Conservation (phyloP, 148 eudicot genomes). For the Simmondsia chinensis region DNA sequence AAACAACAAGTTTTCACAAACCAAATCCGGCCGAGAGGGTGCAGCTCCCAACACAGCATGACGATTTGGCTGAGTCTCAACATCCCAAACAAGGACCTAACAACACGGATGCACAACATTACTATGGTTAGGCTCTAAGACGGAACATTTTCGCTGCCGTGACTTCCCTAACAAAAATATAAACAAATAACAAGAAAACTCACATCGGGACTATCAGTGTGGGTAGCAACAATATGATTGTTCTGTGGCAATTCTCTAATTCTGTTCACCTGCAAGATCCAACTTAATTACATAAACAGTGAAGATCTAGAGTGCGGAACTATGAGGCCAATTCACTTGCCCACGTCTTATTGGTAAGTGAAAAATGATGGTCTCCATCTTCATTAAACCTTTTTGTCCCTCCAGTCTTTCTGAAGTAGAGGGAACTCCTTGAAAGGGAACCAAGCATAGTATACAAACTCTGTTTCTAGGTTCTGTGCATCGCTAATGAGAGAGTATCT, state of each 20-base stretch:
- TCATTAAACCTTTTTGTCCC: no score
- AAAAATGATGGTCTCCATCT: background rate
- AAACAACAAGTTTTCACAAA: slow-evolving; percentile 9
- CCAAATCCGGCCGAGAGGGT: slow-evolving; percentile 89
- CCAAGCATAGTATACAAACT: no score
- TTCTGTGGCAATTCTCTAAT: slow-evolving; percentile 93
- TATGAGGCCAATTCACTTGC: no score
- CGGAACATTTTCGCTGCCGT: no score
- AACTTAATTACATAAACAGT: background rate
- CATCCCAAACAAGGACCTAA: slow-evolving; percentile 91
- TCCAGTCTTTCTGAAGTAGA: no score
- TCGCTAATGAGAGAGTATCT: no score
- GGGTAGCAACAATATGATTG: slow-evolving; percentile 86
- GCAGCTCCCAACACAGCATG: slow-evolving; percentile 77
- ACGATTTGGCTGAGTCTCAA: slow-evolving; percentile 84
- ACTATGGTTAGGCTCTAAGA: no score
- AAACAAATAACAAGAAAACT: slow-evolving; percentile 8
- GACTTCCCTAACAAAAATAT: no score
- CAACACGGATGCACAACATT: background rate
- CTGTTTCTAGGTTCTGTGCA: no score
- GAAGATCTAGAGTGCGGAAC: no score
- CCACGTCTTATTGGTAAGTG: background rate
- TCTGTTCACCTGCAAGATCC: slow-evolving; percentile 71
- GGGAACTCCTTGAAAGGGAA: no score
- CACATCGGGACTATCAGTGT: slow-evolving; percentile 94